Evolutionary conservation across 2,329 filamentous ascomycete species (phyloP), one percentile per base, ranked within the genome.

Genomic region (Zalaria sp.): DNA sequence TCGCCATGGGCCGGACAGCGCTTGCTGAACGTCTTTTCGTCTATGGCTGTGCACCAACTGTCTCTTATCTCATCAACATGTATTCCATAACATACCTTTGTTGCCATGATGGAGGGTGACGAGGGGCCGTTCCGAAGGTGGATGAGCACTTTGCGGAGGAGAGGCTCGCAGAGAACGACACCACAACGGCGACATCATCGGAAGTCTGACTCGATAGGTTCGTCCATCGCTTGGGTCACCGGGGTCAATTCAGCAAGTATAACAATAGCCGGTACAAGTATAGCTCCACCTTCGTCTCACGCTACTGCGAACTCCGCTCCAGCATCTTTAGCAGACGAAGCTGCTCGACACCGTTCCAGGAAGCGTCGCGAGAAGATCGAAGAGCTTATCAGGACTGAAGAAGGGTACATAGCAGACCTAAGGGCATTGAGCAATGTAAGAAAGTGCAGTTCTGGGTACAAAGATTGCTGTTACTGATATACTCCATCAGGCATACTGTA

Each of bases 341-440:
- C 71, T 27, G 79, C 82, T n/a, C 73, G 74, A 35, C 73, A 79
- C 49, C 76, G 88, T 41, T 76, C 85, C 2, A 61, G 83, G 18
- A 82, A 87, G 53, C 76, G 91, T 46, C 77, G 85, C 9, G 78
- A 80, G 47, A 78, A 93, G 34, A 63, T 96, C 31, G 83, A 91
- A 55, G 91, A 96, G 62, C 67, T 96, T 39, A 77, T 95, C 46
- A 73, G 66, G 43, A 93, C 88, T 0, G 91, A 96, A 59, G 83
- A 91, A 57, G 77, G 81, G 53, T 96, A 96, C 57, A 79, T 96
- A 51, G 77, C 80, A 10, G 89, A 94, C 53, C 62, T 96, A 44
- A 85, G 85, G 52, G 86, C 91, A 49, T 67, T 96, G 45, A 81
- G 83, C 57, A 87, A 93, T 62, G 88, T 89, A 65, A 35, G 43